These are phyloP conservation scores for Yarrowia keelungensis DNA, from an alignment of 805 yeast genomes.

Conservation along the genomic window DNA sequence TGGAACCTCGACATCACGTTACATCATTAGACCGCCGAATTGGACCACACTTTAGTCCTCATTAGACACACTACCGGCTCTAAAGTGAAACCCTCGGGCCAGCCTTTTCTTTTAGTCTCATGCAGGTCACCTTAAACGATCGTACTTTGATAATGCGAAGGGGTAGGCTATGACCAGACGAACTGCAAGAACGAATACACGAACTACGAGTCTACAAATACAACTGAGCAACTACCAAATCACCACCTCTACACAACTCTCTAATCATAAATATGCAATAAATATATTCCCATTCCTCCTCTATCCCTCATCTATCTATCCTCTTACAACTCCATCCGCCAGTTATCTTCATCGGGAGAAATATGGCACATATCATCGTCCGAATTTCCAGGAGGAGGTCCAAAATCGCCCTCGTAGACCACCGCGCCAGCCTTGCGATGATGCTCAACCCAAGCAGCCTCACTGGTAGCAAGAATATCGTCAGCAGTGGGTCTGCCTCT, in stretches of 20 bases:
- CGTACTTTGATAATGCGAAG: too few species aligned
- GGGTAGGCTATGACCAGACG: too few species aligned
- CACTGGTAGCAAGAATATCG: conserved; percentile 71
- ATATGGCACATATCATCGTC: conserved; percentile 46
- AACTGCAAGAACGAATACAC: too few species aligned
- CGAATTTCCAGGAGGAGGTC: conserved; percentile 66
- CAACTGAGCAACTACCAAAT: neutral
- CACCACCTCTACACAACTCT: neutral
- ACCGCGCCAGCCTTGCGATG: conserved; percentile 91
- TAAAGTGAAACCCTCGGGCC: too few species aligned
- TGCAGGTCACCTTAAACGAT: too few species aligned
- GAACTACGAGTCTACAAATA: too few species aligned
- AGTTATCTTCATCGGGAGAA: conserved; percentile 24
- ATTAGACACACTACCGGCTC: too few species aligned
- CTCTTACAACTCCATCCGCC: conserved; percentile 30
- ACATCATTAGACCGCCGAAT: too few species aligned
- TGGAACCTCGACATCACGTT: too few species aligned
- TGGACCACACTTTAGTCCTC: too few species aligned
- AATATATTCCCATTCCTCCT: conserved; percentile 18
- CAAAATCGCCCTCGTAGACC: conserved; percentile 94
- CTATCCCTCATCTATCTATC: neutral
- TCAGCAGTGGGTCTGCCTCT: conserved; percentile 79
- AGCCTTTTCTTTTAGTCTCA: too few species aligned
- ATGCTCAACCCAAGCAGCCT: conserved; percentile 76
- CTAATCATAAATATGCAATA: conserved; percentile 32